phyloP scores from a whole-genome alignment of 345 rosid genomes.

The Crucihimalaya himalaica region DNA sequence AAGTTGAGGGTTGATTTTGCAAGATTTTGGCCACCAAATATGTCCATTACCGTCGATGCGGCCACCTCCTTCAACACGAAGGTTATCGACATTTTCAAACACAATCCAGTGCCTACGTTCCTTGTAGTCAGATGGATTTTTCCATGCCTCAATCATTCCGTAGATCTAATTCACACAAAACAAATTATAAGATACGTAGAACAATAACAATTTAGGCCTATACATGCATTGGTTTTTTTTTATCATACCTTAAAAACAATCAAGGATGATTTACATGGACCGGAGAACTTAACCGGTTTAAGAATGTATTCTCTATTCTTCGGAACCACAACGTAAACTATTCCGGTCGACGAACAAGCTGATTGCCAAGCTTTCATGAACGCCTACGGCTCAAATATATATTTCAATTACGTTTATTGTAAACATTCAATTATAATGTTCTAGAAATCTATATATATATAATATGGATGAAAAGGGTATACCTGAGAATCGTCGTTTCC shows the following conservation, averaged over 20 bases:
- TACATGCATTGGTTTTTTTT: not conserved
- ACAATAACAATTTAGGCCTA: not conserved
- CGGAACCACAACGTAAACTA: constrained; percentile 54
- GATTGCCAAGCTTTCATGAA: constrained; percentile 60
- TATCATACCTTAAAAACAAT: constrained; percentile 59
- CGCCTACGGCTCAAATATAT: constrained; percentile 45
- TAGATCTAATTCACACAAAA: constrained; percentile 46
- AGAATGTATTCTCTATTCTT: constrained; percentile 53
- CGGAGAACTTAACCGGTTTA: constrained; percentile 67
- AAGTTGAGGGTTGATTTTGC: constrained; percentile 70
- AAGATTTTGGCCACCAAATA: constrained; percentile 84
- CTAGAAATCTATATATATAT: not conserved
- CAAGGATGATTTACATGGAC: constrained; percentile 71
- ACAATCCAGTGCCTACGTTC: constrained; percentile 60
- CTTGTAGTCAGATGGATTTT: constrained; percentile 50
- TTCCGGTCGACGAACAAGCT: constrained; percentile 61
- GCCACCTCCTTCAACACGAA: constrained; percentile 84
- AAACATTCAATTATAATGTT: not conserved
- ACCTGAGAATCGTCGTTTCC: constrained; percentile 66
- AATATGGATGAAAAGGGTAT: constrained; percentile 1
- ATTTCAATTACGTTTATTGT: not conserved
- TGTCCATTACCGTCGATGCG: constrained; percentile 78
- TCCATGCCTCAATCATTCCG: constrained; percentile 72
- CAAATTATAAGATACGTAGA: not conserved
- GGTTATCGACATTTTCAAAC: constrained; percentile 53